Evolutionary conservation across 2,329 filamentous ascomycete genomes (phyloP), one percentile per base, ranked within the genome.

Genomic region (Colletotrichum sp.): DNA sequence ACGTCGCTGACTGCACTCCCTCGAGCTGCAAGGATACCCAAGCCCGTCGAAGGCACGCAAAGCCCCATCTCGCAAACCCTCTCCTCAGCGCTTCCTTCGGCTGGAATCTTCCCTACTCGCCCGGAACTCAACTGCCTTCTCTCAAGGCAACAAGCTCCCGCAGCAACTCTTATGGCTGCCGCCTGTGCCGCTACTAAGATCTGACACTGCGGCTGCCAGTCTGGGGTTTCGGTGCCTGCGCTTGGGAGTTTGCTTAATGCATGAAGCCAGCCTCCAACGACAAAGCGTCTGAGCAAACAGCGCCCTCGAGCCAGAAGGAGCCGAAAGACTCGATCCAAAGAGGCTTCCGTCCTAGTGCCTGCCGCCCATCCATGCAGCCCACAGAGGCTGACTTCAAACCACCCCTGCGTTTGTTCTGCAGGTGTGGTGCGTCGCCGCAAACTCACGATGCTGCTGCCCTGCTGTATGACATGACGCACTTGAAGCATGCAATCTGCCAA

Each of bases 151-250:
- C 32, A 24, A 21, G 18, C 63, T 32, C 43, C n/a, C n/a, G 43
- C 43, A 48, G 43, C n/a, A 52, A 21, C n/a, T 52, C 43, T 12
- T 13, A 21, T 52, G 43, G 43, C 43, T 52, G 26, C 55, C 55
- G 55, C 55, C 28, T 34, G 21, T 34, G 13, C 12, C 59, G 65
- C 64, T 21, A 48, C 26, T 67, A 52, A 52, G 64, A 24, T 28
- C 30, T 68, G 66, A 59, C 21, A 30, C 28, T 36, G n/a, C 26
- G 57, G 32, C 26, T 21, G 71, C 30, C 28, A 16, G 8, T 63
- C 21, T 32, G 43, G 43, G 12, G 69, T 72, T 72, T 75, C 69
- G 72, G 69, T 67, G 66, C 55, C 69, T 72, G 73, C 21, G 28
- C 55, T 21, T 39, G 39, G 21, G 34, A 72, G 34, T 55, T 57